Evolutionary conservation across 164 flowering plant genomes (phyloP).

Genomic region (Nymphaea thermarum): DNA sequence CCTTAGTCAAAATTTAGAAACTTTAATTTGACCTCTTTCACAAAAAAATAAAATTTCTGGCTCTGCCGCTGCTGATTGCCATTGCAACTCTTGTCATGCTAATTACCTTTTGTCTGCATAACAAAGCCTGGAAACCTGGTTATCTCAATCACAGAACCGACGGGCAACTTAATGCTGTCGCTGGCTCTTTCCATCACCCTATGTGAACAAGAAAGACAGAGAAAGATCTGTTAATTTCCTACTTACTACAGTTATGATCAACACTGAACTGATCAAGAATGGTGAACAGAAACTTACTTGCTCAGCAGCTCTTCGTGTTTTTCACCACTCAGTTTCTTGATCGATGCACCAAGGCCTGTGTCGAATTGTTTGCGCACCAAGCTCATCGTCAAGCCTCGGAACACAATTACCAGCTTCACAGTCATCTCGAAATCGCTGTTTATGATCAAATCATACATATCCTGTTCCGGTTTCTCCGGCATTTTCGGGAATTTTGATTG

Average conservation of each 20-base stretch:
- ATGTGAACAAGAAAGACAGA: neutral
- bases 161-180: conserved; percentile 39
- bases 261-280: neutral
- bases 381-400: conserved; percentile 36
- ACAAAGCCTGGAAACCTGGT: conserved; percentile 37
- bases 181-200: conserved; percentile 53
- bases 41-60: too few relatives aligned
- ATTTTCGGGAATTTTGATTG: conserved; percentile 35
- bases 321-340: conserved; percentile 36
- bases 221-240: neutral
- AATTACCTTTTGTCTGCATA: conserved; percentile 42
- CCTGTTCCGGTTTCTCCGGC: conserved; percentile 39
- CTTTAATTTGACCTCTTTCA: too few relatives aligned
- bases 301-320: conserved; percentile 41
- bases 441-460: conserved; percentile 42
- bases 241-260: too few relatives aligned
- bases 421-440: conserved; percentile 42
- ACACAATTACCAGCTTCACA: conserved; percentile 41
- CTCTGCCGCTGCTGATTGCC: too few relatives aligned
- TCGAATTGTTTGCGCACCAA: conserved; percentile 47
- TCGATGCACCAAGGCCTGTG: conserved; percentile 41
- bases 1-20: too few relatives aligned
- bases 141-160: conserved; percentile 45
- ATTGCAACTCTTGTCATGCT: too few relatives aligned
- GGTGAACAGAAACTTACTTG: conserved; percentile 15